These are phyloP conservation scores for Passalora sequoiae DNA, from an alignment of 2,329 filamentous ascomycete species.

Conservation along the genomic window DNA sequence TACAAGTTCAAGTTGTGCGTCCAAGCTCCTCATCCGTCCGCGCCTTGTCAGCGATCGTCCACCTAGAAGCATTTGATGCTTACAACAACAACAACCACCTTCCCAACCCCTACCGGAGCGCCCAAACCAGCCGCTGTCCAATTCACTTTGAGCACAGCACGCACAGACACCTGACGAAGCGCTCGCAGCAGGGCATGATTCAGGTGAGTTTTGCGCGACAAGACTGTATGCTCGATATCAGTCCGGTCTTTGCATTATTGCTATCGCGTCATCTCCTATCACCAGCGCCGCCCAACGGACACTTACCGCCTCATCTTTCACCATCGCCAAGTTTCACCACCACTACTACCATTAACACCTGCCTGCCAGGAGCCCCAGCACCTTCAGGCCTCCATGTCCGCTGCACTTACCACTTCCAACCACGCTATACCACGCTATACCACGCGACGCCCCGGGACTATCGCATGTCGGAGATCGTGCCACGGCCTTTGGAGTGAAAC, in stretches of 20 bases:
- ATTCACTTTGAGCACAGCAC: conserved; percentile 42
- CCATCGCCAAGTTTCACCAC: neutral
- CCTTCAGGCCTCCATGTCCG: neutral
- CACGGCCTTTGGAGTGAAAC: conserved; percentile 2
- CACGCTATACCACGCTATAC: neutral
- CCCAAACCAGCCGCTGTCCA: conserved; percentile 34
- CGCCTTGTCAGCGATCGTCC: too few species aligned
- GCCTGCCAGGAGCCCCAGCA: neutral
- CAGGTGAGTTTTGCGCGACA: conserved; percentile 9
- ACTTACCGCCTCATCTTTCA: neutral
- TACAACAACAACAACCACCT: neutral
- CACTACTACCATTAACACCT: neutral
- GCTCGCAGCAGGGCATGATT: conserved; percentile 3
- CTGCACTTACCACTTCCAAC: conserved; percentile 1
- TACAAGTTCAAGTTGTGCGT: too few species aligned
- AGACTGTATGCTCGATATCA: neutral
- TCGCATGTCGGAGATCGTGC: conserved; percentile 8
- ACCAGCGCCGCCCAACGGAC: neutral
- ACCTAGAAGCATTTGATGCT: too few species aligned
- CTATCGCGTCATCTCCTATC: conserved; percentile 7
- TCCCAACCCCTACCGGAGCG: neutral
- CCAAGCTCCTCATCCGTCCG: neutral
- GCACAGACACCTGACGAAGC: conserved; percentile 3
- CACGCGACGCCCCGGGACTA: neutral
- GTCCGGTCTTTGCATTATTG: neutral